A percentile compares a stretch with the other conserved stretches of the same genome.
phyloP scores from a whole-genome alignment of 2,329 filamentous ascomycete genomes.

The Trichoderma atrobrunneum region DNA sequence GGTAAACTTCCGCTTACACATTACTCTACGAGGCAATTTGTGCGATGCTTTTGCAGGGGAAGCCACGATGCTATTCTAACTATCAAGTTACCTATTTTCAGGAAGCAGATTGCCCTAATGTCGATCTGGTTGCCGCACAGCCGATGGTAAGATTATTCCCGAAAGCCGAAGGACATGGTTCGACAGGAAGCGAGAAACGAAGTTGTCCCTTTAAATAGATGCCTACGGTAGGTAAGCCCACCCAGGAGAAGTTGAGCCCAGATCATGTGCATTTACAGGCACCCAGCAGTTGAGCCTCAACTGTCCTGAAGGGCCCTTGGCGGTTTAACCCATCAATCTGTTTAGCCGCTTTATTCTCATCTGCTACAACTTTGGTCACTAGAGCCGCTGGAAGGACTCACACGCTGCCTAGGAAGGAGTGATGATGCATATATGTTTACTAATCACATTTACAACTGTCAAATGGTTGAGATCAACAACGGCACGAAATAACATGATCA shows the following conservation, averaged over 20 bases:
- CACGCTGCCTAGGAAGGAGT: background rate
- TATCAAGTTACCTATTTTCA: background rate
- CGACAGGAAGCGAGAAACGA: background rate
- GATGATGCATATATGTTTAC: background rate
- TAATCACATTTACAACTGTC: background rate
- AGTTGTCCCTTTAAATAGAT: background rate
- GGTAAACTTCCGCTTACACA: background rate
- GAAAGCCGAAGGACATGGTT: background rate
- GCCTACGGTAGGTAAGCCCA: background rate
- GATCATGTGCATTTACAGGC: background rate
- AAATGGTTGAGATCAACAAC: background rate
- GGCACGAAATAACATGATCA: background rate
- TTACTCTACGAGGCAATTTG: background rate
- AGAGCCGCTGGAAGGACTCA: background rate
- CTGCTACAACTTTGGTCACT: background rate
- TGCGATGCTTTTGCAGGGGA: background rate
- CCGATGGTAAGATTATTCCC: background rate
- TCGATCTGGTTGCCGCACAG: background rate
- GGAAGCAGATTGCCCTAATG: background rate
- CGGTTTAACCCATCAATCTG: background rate
- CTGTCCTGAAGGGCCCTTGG: background rate
- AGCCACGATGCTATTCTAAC: background rate
- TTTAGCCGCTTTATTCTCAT: background rate
- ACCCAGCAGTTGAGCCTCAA: background rate
- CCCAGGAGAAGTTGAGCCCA: background rate